phyloP scores from a whole-genome alignment of 805 yeast species.

The Ogataea salicorniae region DNA sequence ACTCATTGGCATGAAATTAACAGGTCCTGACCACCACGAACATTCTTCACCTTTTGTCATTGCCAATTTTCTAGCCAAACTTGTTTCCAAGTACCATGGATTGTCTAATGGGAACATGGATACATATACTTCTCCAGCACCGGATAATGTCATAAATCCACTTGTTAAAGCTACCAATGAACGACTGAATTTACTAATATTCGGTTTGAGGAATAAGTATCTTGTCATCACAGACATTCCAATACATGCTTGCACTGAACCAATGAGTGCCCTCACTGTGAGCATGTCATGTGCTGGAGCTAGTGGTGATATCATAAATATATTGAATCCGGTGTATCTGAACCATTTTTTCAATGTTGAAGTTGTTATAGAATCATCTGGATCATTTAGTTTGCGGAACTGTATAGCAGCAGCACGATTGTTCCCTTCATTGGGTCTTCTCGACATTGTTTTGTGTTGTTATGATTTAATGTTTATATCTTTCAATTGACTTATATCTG shows the following conservation, averaged over 20 bases:
- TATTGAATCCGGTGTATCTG: conserved; percentile 26
- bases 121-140: background rate
- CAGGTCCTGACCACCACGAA: conserved; percentile 48
- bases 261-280: conserved; percentile 21
- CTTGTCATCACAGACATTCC: conserved; percentile 14
- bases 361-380: too few relatives aligned
- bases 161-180: background rate
- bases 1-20: conserved; percentile 41
- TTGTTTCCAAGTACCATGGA: conserved; percentile 26
- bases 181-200: background rate
- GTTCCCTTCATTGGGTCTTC: too few relatives aligned
- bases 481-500: too few relatives aligned
- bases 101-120: conserved; percentile 7
- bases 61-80: conserved; percentile 23
- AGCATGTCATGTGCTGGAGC: conserved; percentile 33
- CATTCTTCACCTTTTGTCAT: conserved; percentile 35
- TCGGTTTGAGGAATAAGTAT: background rate
- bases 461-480: too few relatives aligned
- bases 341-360: conserved; percentile 19
- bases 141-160: background rate
- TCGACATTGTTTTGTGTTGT: too few relatives aligned
- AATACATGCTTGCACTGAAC: conserved; percentile 21
- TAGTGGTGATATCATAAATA: conserved; percentile 29
- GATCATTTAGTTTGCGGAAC: too few relatives aligned
- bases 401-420: too few relatives aligned